phyloP scores from a whole-genome alignment of 805 yeast genomes.

The Sporopachydermia quercuum region DNA sequence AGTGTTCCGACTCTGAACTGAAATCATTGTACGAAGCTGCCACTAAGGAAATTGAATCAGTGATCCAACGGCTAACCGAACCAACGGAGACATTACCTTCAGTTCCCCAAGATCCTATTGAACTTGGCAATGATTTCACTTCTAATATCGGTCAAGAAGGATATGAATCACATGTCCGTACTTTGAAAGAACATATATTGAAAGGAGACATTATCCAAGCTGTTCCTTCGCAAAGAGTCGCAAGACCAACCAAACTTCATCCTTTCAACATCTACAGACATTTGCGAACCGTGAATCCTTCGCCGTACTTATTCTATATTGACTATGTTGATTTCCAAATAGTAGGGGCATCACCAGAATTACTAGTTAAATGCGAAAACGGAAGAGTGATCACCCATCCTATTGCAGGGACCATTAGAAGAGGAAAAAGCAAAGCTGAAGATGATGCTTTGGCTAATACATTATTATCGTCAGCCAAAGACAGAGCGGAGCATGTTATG shows the following conservation, averaged over 20 bases:
- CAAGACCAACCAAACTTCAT: conserved; percentile 87
- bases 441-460: conserved; percentile 72
- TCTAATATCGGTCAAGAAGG: conserved; percentile 93
- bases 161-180: conserved; percentile 68
- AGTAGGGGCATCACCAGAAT: conserved; percentile 96
- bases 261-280: conserved; percentile 95
- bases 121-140: conserved; percentile 49
- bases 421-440: conserved; percentile 86
- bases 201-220: conserved; percentile 95
- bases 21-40: neutral
- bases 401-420: conserved; percentile 88
- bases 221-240: conserved; percentile 94
- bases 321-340: conserved; percentile 87
- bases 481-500: conserved; percentile 97
- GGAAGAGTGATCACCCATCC: conserved; percentile 86
- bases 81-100: conserved; percentile 27
- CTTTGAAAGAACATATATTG: conserved; percentile 64
- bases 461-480: conserved; percentile 66
- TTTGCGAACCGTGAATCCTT: conserved; percentile 89
- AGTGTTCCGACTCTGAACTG: conserved; percentile 15
- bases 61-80: conserved; percentile 14
- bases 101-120: conserved; percentile 67
- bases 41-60: neutral
- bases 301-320: conserved; percentile 90
- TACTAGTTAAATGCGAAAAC: conserved; percentile 72